Base-by-base conservation (phyloP, 352 stramenopile species). In the Halophytophthora polymorphica region DNA sequence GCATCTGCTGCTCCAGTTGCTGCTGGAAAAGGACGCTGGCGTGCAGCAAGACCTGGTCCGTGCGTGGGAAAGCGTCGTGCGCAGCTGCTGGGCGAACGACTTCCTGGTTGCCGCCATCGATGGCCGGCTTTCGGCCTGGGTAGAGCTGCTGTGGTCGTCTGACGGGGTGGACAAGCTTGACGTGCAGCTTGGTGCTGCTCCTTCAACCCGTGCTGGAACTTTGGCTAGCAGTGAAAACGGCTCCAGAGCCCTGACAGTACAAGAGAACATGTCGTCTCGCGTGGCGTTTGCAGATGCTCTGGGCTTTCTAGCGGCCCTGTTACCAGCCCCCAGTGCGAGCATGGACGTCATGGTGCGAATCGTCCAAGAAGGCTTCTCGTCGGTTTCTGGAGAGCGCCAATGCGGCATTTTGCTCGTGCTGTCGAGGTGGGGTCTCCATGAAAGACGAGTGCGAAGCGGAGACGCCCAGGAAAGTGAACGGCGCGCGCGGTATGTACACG, bases 271-370 rank as follows among this genome's bases (percentile, higher is more conserved):
- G 28, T 45, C 34, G 2, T 72, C 72, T 33, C 67, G 76, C 31
- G 72, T 86, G 6, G 61, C 52, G 2, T 86, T 83, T 53, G 79
- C 75, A 12, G 73, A 93, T 37, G 77, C 77, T 0, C 52, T 89
- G 25, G 82, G 69, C 0, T 73, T 74, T 49, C 40, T 78, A n/a
- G 48, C 43, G 23, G 57, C 71, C 3, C 53, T 50, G 5, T 19
- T 90, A 1, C 60, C 77, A 22, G 14, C 66, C 22, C 33, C 46
- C 1, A 61, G 53, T 3, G 3, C 33, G 1, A 53, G 47, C 19
- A 67, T 63, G 31, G 39, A 50, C 34, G 36, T 50, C 2, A 28
- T 73, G n/a, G 41, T 74, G 5, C 15, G 62, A 21, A 42, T 64
- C 15, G 28, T 82, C 6, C 45, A 33, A 1, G 38, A 62, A 35